phyloP scores from a whole-genome alignment of 805 yeast genomes.

The Nakazawaea anatomiae region DNA sequence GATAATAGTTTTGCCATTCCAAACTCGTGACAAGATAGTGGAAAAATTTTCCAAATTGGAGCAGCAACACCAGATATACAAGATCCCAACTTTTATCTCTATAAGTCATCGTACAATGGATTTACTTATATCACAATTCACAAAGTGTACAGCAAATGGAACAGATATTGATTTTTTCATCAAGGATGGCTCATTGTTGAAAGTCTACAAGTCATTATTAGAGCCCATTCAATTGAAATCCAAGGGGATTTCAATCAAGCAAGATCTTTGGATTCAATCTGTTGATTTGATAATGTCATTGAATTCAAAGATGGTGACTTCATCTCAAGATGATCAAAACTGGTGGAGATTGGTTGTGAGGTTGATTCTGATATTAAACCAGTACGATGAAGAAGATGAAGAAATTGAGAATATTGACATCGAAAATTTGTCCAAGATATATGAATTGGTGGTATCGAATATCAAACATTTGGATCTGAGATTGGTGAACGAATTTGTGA shows the following conservation, averaged over 20 bases:
- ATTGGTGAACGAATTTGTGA: conserved; percentile 37
- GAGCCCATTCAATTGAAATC: conserved; percentile 45
- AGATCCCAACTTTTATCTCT: conserved; percentile 61
- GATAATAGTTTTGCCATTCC: conserved; percentile 54
- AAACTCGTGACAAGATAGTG: conserved; percentile 50
- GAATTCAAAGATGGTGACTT: conserved; percentile 24
- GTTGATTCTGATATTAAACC: conserved; percentile 35
- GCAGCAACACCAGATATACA: conserved; percentile 18
- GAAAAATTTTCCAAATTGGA: conserved; percentile 40
- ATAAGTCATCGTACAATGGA: conserved; percentile 43
- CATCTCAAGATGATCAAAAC: conserved; percentile 15
- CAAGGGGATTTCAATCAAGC: conserved; percentile 23
- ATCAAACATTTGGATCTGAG: conserved; percentile 23
- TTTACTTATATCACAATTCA: conserved; percentile 33
- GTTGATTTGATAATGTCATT: conserved; percentile 33
- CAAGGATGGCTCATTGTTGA: conserved; percentile 38
- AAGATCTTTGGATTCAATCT: conserved; percentile 52
- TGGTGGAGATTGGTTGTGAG: conserved; percentile 38
- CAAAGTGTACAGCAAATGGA: conserved; percentile 18
- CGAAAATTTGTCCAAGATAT: conserved; percentile 35
- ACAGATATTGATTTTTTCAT: conserved; percentile 30
- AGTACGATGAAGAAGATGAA: conserved; percentile 21
- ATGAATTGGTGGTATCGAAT: conserved; percentile 34
- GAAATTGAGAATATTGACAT: conserved; percentile 40
- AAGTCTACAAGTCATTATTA: conserved; percentile 41